phyloP scores from a whole-genome alignment of 352 stramenopile species.

The Hyaloperonospora arabidopsidis region DNA sequence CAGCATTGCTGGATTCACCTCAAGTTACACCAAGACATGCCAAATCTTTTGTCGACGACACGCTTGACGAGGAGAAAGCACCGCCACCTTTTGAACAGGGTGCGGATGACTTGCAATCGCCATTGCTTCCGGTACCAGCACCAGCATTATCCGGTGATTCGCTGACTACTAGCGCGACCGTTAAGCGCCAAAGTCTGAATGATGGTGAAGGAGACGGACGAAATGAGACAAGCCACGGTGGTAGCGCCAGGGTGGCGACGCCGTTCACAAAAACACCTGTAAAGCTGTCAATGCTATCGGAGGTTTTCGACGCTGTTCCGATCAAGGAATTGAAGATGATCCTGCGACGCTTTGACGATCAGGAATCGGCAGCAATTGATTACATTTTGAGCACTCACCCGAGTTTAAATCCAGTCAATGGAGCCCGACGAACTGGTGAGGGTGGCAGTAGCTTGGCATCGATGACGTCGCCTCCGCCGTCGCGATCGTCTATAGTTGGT shows the following conservation, averaged over 20 bases:
- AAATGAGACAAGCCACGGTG: slow-evolving; percentile 26
- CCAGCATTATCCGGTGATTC: not conserved
- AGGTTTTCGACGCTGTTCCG: slow-evolving; percentile 66
- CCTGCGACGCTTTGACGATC: slow-evolving; percentile 37
- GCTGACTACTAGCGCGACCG: slow-evolving; percentile 25
- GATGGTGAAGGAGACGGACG: slow-evolving; percentile 21
- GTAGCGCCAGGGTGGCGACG: slow-evolving; percentile 25
- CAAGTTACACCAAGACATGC: slow-evolving; percentile 61
- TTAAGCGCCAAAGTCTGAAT: slow-evolving; percentile 19
- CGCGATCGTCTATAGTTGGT: slow-evolving; percentile 18
- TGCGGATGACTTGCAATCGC: slow-evolving; percentile 26
- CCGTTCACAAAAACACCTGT: slow-evolving; percentile 33
- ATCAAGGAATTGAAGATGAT: slow-evolving; percentile 53
- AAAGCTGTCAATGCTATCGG: slow-evolving; percentile 54
- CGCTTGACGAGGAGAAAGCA: slow-evolving; percentile 28
- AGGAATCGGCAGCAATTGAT: slow-evolving; percentile 58
- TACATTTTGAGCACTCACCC: slow-evolving; percentile 56
- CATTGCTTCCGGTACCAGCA: slow-evolving; percentile 23
- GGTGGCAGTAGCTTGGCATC: slow-evolving; percentile 13
- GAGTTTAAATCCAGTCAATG: slow-evolving; percentile 56
- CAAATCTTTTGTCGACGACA: slow-evolving; percentile 22
- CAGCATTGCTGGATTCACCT: slow-evolving; percentile 69
- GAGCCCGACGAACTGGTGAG: slow-evolving; percentile 20
- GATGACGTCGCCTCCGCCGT: slow-evolving; percentile 22
- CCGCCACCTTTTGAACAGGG: slow-evolving; percentile 10